Percentiles rank a stretch among this genome's conserved stretches.
Evolutionary conservation across 2,329 filamentous ascomycete genomes (phyloP).

Genomic region (Hypoxylon sp.): DNA sequence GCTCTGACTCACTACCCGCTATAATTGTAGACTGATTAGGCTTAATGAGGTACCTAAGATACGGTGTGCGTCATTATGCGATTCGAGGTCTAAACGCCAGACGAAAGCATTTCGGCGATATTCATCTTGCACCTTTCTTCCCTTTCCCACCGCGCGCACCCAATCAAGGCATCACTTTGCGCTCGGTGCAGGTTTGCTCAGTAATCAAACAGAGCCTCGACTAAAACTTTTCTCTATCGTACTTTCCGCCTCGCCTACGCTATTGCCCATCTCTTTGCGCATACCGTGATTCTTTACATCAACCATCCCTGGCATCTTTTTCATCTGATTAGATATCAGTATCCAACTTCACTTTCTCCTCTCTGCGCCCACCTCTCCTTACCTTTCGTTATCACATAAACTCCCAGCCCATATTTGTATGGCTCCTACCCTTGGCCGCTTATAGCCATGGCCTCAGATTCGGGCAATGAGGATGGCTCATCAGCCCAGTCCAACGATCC

Average conservation of each 20-base stretch:
- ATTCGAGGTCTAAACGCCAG: slow-evolving; percentile 5
- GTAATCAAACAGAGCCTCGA: slow-evolving; percentile 8
- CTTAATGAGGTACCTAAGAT: not conserved
- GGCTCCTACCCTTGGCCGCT: not conserved
- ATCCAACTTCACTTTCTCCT: not conserved
- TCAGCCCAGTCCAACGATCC: not conserved
- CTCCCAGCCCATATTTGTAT: not conserved
- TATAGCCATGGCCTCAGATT: slow-evolving; percentile 22
- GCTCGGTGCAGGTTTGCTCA: too few relatives aligned
- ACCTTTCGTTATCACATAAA: not conserved
- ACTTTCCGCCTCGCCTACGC: not conserved
- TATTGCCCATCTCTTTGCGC: not conserved
- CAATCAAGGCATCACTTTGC: not conserved
- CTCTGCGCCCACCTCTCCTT: not conserved
- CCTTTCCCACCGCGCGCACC: not conserved
- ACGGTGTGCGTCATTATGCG: slow-evolving; percentile 20
- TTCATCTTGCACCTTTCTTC: not conserved
- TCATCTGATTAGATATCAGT: not conserved
- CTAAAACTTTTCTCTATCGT: not conserved
- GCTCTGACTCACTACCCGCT: not conserved
- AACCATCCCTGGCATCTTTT: not conserved
- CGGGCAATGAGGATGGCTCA: slow-evolving; percentile 9
- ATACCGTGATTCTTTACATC: not conserved
- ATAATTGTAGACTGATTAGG: too few relatives aligned
- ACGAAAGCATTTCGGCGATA: not conserved